Base-by-base conservation (phyloP, 176 grass and related monocot genomes). In the Avena sativa region DNA sequence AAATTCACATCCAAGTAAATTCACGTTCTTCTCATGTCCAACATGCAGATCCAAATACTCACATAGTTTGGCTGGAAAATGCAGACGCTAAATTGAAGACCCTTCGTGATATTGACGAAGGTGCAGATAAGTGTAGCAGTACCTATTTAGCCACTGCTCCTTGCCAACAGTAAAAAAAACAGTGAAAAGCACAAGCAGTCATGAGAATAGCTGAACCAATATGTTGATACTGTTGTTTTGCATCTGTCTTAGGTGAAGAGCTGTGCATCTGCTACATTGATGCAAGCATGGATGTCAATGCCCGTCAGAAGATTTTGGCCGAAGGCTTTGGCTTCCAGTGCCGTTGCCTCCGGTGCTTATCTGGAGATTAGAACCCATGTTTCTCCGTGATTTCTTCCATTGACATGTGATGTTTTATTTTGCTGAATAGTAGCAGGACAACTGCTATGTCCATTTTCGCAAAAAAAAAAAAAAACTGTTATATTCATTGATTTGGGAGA, bases 251-350 rank as follows among this genome's bases (percentile, higher is more conserved):
- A 95, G 96, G 89, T 28, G 96, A 96, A 65, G 96, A 98, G 83
- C 89, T 96, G 40, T 78, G 76, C 65, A 98, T 96, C 71, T 98
- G 96, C 92, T 98, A 96, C 75, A 98, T 96, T 56, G 92, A 96
- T 91, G 56, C 92, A 47, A 98, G 97, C 89, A 92, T 98, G 89
- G 89, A 87, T 79, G 80, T 71, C 8, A 63, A 96, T 40, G 90
- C 94, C 38, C 89, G 92, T 4, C 93, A 94, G 71, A 94, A 91
- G 89, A 94, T 96, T 91, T 92, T 98, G 82, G 67, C 74, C 73
- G 89, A 94, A 62, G 97, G 97, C 40, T 98, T 94, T 43, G 96
- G 92, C 46, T 98, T 98, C 60, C 67, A 75, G 63, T 96, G 97
- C 65, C 48, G 34, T 34, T 98, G 97, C 55, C 85, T 47, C 74